Base-by-base conservation (phyloP, 2,329 filamentous ascomycete species). In the Apiospora aurea region DNA sequence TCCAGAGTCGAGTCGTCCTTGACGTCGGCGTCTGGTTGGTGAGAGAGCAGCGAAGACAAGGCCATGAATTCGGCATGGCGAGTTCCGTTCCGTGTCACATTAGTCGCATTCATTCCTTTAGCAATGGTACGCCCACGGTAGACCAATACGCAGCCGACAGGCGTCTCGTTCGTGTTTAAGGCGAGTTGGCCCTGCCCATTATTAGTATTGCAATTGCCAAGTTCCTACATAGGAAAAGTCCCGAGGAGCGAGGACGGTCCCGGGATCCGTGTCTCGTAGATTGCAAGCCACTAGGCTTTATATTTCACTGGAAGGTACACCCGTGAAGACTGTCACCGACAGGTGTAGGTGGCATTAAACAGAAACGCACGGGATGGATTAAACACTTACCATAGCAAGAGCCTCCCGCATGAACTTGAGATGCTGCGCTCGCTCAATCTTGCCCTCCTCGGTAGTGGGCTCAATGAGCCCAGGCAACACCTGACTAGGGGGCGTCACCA, bases 21-120 rank as follows among this genome's bases (percentile, higher is more conserved):
- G 49, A 75, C 73, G 44, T 80, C 80, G 53, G 75, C 75, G 3
- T 79, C 74, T 38, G 78, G 75, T 51, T 79, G 80, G 66, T 84
- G 83, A 18, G 87, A 87, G 47, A 89, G 80, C 16, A 90, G 81
- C 26, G 89, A 87, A 24, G 84, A 85, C 67, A 99, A 87, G 67
- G 95, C 96, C 83, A 98, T 92, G 79, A 98, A 97, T 81, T 99
- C 96, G 64, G 96, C 96, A 82, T 99, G 96, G 38, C 95, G 91
- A 67, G 96, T 98, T 64, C 96, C 96, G 85, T 97, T 91, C 67
- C 96, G 90, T 38, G 93, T 96, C 76, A 93, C 88, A 78, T 98
- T 99, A 70, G 96, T 99, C 75, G 97, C 96, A 78, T 99, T 99
- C 93, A 98, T 98, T 74, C 96, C 96, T 74, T 89, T 89, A 57